Conservation (phyloP, 192 early-diverging fungal genomes). For the Dissophora ornata region DNA sequence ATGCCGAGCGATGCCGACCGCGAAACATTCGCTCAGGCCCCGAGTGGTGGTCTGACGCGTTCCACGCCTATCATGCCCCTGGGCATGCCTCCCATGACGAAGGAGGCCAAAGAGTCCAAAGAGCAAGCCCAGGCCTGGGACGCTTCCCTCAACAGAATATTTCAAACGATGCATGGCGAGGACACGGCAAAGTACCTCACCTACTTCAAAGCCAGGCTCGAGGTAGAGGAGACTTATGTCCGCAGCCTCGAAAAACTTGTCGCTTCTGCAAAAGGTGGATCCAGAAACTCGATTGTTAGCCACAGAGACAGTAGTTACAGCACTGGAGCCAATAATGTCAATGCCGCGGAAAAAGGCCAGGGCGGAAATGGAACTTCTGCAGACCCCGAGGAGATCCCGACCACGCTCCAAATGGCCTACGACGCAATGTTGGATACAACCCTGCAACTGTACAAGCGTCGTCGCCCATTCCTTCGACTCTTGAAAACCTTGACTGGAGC, state of each 20-base stretch:
- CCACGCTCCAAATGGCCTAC: constrained; percentile 42
- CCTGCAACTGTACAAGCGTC: constrained; percentile 6
- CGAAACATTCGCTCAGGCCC: not conserved
- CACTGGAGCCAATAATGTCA: not conserved
- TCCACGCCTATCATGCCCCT: constrained; percentile 46
- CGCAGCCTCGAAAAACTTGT: constrained; percentile 39
- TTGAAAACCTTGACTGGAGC: constrained; percentile 22
- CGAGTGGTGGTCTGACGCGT: constrained; percentile 17
- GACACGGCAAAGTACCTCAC: constrained; percentile 36
- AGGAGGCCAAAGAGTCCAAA: constrained; percentile 34
- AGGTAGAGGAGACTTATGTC: constrained; percentile 41
- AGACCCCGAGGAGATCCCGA: constrained; percentile 52
- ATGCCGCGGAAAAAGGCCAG: not conserved
- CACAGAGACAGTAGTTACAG: not conserved
- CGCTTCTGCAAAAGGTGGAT: constrained; percentile 5
- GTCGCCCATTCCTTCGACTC: constrained; percentile 25
- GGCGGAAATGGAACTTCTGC: not conserved
- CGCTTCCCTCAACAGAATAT: constrained; percentile 34
- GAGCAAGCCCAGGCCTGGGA: constrained; percentile 49
- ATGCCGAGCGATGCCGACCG: not conserved
- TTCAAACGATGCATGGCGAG: constrained; percentile 52
- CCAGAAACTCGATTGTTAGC: constrained; percentile 5
- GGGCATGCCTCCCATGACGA: constrained; percentile 43
- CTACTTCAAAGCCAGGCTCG: constrained; percentile 48
- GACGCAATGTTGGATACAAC: constrained; percentile 29